phyloP scores from a whole-genome alignment of 306 rosid genomes.

The Arachis stenosperma region DNA sequence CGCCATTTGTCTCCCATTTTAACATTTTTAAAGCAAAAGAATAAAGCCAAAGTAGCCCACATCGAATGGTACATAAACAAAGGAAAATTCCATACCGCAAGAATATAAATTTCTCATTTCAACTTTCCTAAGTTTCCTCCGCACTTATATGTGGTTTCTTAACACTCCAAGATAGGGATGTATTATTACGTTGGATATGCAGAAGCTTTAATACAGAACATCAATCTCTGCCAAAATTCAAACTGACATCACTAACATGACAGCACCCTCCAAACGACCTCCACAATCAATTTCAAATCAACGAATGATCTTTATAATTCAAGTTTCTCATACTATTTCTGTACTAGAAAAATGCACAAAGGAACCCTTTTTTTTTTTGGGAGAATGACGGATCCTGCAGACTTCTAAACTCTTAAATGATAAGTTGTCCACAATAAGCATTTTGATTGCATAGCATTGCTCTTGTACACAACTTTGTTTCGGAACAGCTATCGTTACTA shows the following conservation, averaged over 20 bases:
- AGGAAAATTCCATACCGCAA: too few relatives aligned
- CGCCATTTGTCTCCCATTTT: neutral
- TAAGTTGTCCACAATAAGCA: too few relatives aligned
- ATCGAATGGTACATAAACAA: too few relatives aligned
- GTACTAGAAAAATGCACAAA: too few relatives aligned
- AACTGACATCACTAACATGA: neutral
- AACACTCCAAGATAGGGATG: neutral
- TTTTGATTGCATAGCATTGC: neutral
- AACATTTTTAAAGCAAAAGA: neutral
- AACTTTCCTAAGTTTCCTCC: neutral
- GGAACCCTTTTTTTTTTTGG: too few relatives aligned
- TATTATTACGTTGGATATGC: too few relatives aligned
- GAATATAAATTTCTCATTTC: too few relatives aligned
- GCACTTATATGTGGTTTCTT: neutral
- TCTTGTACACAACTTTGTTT: neutral
- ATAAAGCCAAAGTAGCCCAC: neutral
- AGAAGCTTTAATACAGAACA: neutral
- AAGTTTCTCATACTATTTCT: neutral
- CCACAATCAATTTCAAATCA: constrained; percentile 4
- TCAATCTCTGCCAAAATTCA: neutral
- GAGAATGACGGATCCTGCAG: neutral
- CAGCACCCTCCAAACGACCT: neutral
- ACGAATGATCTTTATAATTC: neutral
- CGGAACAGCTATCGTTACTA: constrained; percentile 5
- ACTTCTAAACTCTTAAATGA: neutral